Conservation (phyloP, 139 green algal species). For the Desmodesmus armatus region DNA sequence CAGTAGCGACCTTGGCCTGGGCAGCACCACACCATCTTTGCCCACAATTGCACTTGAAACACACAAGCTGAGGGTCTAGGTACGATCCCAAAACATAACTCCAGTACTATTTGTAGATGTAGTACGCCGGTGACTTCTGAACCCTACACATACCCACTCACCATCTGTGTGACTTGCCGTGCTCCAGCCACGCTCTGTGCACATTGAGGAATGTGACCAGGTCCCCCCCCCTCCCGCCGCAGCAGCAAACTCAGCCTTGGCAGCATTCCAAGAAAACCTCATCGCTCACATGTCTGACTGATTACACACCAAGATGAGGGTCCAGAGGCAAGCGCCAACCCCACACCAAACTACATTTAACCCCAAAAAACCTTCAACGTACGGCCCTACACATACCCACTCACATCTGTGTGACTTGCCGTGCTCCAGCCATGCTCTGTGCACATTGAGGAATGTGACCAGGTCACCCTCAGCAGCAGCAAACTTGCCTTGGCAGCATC, state of each 20-base stretch:
- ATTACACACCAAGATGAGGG: constrained; percentile 60
- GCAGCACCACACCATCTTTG: too few species aligned
- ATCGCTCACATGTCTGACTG: background rate
- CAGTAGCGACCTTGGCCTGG: too few species aligned
- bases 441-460: constrained; percentile 82
- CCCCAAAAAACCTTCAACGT: too few species aligned
- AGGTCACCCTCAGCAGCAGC: constrained; percentile 82
- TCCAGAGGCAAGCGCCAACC: constrained; percentile 70
- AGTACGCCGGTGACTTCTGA: too few species aligned
- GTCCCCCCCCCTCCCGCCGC: constrained; percentile 84
- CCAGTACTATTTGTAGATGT: too few species aligned
- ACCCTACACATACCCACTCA: too few species aligned
- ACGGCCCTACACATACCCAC: background rate
- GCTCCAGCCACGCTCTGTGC: constrained; percentile 83
- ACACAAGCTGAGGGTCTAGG: too few species aligned
- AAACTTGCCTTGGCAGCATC: constrained; percentile 75
- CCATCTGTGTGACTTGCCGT: constrained; percentile 54
- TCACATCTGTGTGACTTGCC: constrained; percentile 56
- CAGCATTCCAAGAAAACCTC: constrained; percentile 62
- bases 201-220: constrained; percentile 82
- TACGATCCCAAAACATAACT: too few species aligned
- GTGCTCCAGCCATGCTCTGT: constrained; percentile 81
- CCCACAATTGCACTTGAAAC: too few species aligned
- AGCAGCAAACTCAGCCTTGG: constrained; percentile 77
- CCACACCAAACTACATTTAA: background rate